phyloP scores from a whole-genome alignment of 768 basidiomycete species.

The Hydnum rufescens region DNA sequence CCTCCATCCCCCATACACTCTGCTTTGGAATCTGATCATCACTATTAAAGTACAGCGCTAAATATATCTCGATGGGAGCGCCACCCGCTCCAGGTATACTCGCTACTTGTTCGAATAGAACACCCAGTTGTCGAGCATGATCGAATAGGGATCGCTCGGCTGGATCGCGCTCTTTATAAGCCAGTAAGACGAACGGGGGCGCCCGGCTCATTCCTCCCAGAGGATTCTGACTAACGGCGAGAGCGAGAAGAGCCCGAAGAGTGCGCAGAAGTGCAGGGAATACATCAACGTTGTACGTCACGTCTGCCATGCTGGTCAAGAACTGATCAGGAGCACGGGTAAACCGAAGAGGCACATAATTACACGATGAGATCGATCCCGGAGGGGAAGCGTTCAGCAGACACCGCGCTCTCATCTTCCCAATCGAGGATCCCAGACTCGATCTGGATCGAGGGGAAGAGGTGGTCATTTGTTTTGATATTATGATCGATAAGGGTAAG shows the following conservation, averaged over 20 bases:
- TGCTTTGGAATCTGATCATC: too few relatives aligned
- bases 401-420: constrained; percentile 26
- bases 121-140: constrained; percentile 29
- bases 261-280: constrained; percentile 65
- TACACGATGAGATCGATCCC: constrained; percentile 43
- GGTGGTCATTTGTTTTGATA: constrained; percentile 20
- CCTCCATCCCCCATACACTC: too few relatives aligned
- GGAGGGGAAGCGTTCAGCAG: background rate
- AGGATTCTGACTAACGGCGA: constrained; percentile 7
- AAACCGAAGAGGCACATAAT: constrained; percentile 15
- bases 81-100: constrained; percentile 39
- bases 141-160: constrained; percentile 61
- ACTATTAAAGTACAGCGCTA: too few relatives aligned
- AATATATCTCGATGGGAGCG: constrained; percentile 42
- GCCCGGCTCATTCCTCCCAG: background rate
- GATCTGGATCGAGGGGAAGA: background rate
- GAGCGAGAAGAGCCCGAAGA: constrained; percentile 28
- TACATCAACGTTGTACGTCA: constrained; percentile 75
- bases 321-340: background rate
- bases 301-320: constrained; percentile 61
- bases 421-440: constrained; percentile 41
- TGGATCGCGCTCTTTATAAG: constrained; percentile 72
- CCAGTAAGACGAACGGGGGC: constrained; percentile 38
- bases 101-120: constrained; percentile 38
- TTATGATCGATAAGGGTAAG: constrained; percentile 63